Evolutionary conservation across 2,329 filamentous ascomycete genomes (phyloP), one percentile per base, ranked within the genome.

Genomic region (Onygena corvina): DNA sequence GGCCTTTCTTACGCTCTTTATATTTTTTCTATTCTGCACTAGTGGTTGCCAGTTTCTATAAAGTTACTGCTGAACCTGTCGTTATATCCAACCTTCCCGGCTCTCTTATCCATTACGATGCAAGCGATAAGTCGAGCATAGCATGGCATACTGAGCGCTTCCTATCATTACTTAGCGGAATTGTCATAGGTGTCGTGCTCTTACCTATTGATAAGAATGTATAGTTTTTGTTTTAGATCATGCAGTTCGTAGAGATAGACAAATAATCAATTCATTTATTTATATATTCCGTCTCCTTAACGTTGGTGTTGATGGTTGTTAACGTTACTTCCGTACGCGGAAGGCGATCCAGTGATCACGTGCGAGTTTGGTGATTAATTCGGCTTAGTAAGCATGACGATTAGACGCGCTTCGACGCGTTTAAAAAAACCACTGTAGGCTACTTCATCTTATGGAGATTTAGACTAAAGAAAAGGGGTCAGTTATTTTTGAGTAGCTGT

Each of bases 101-200:
- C 36, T 23, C 20, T 11, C 16, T 20, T 38, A 23, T n/a, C 21
- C 25, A 40, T 40, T 40, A 25, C n/a, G 36, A 6, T 38, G 20
- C 36, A 38, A 16, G 25, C 36, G 9, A 23, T n/a, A 23, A n/a
- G 14, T 40, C 36, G n/a, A 7, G 27, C 27, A 29, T 29, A 11
- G 36, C 36, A 40, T 40, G 14, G 20, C 1, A n/a, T n/a, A n/a
- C n/a, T n/a, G 11, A n/a, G 12, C 36, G 36, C 7, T 40, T 40
- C 18, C 36, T n/a, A 40, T 40, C 11, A 40, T 40, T n/a, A n/a
- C n/a, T n/a, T 40, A 40, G 35, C 18, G 36, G 25, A 21, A 40
- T 25, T 18, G 14, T 40, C 36, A 40, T 40, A 25, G 36, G 36
- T 40, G 20, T 40, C 20, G 9, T 40, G 20, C 9, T n/a, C 36